A percentile compares a stretch with the other conserved stretches of the same genome.
Evolutionary conservation across 345 rosid genomes (phyloP).

Genomic region (Punica granatum): DNA sequence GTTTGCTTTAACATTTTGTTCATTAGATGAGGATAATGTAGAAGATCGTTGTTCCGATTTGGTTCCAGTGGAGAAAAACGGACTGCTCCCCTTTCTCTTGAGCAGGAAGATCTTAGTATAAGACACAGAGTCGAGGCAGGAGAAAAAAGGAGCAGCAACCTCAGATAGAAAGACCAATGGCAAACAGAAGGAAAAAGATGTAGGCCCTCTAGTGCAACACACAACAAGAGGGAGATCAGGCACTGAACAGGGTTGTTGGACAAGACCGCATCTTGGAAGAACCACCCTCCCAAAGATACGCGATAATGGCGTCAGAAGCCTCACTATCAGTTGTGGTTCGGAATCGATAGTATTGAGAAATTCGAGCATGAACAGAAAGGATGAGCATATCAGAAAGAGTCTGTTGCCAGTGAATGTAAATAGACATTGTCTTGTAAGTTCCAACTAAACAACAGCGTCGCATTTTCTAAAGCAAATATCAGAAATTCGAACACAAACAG

Average conservation of each 20-base stretch:
- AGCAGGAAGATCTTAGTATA: neutral
- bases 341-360: too few species aligned
- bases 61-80: neutral
- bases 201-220: slow-evolving; percentile 33
- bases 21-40: slow-evolving; percentile 30
- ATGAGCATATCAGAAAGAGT: too few species aligned
- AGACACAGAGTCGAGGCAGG: neutral
- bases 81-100: slow-evolving; percentile 4
- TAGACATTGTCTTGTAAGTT: neutral
- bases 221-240: slow-evolving; percentile 31
- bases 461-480: neutral
- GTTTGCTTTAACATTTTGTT: slow-evolving; percentile 7
- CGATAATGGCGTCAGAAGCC: too few species aligned
- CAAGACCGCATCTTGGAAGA: slow-evolving; percentile 35
- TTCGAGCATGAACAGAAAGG: too few species aligned
- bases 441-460: neutral
- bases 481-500: too few species aligned
- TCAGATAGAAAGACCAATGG: slow-evolving; percentile 17
- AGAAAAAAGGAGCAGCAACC: slow-evolving; percentile 3
- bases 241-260: slow-evolving; percentile 24
- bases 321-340: too few species aligned
- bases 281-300: slow-evolving; percentile 50
- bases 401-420: too few species aligned
- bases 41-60: neutral
- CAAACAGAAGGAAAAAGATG: slow-evolving; percentile 51